Base-by-base conservation (phyloP, 495 filamentous ascomycete species). In the Viridothelium virens region DNA sequence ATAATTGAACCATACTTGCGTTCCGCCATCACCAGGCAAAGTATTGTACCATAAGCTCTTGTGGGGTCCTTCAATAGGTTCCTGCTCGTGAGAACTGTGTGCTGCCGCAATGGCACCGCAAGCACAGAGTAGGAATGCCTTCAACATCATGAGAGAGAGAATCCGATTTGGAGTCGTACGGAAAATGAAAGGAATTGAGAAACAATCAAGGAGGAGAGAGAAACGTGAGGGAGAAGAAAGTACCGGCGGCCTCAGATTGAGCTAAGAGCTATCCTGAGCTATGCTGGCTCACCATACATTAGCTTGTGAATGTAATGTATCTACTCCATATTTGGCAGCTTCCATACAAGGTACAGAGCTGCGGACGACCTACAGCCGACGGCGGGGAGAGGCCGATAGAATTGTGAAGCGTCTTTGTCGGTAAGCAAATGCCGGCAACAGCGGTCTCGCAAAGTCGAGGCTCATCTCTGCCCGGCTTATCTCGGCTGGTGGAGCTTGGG, bases 21-120 rank as follows among this genome's bases (percentile, higher is more conserved):
- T 87, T 14, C 85, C 86, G 31, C 85, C 86, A 77, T 88, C 86
- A n/a, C 86, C 85, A 9, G 86, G 86, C 0, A 88, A 76, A 1
- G 80, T 81, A 69, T 86, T 85, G 69, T 88, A 87, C 85, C 86
- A 87, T 62, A 87, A 68, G 39, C 78, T 74, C 69, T 85, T 76
- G 65, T 82, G 84, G 2, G 86, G 86, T 2, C 85, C 85, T 33
- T 79, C 74, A 48, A 88, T 74, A 6, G 83, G 81, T 56, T 74
- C 77, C 73, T 88, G 85, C 38, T 78, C 73, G 63, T 84, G 78
- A 46, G 76, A 77, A 39, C 66, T 75, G 73, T 87, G 85, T 53
- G 83, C 83, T 38, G 74, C 69, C 7, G 71, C 80, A 62, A 78
- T 65, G 34, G 79, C 74, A 56, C 75, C 77, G 44, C 83, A 44